Evolutionary conservation across 768 basidiomycete species (phyloP).

Genomic region (Suillus brevipes): DNA sequence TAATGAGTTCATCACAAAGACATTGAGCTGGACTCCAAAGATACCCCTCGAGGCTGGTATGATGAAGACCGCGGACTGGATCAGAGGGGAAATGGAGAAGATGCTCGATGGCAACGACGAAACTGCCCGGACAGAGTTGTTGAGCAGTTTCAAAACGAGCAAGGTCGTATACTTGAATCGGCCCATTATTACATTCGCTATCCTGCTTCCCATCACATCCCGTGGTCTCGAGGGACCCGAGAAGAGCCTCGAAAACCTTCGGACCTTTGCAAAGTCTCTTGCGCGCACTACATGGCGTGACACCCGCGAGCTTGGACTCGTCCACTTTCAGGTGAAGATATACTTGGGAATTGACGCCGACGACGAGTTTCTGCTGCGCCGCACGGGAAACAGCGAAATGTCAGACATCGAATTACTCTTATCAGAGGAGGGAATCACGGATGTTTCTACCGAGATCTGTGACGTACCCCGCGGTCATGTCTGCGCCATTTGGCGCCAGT

Average conservation of each 20-base stretch:
- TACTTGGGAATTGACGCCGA: slow-evolving; percentile 57
- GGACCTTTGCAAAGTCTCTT: slow-evolving; percentile 44
- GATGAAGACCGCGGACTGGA: slow-evolving; percentile 48
- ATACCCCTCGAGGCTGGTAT: slow-evolving; percentile 48
- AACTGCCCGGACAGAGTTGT: slow-evolving; percentile 12
- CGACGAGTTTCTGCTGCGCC: slow-evolving; percentile 40
- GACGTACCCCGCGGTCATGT: slow-evolving; percentile 46
- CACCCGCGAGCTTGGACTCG: slow-evolving; percentile 30
- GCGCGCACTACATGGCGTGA: slow-evolving; percentile 48
- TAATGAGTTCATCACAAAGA: slow-evolving; percentile 36
- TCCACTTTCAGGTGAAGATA: slow-evolving; percentile 38
- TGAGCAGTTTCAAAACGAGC: slow-evolving; percentile 35
- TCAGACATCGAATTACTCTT: slow-evolving; percentile 38
- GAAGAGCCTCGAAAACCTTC: slow-evolving; percentile 44
- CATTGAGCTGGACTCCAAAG: slow-evolving; percentile 45
- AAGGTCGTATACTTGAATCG: slow-evolving; percentile 38
- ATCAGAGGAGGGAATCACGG: slow-evolving; percentile 34
- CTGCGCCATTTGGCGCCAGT: slow-evolving; percentile 54
- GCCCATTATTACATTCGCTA: slow-evolving; percentile 43
- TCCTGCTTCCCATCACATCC: slow-evolving; percentile 61
- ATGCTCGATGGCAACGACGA: slow-evolving; percentile 12
- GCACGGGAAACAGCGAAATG: slow-evolving; percentile 10
- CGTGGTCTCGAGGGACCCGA: slow-evolving; percentile 36
- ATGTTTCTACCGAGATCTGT: slow-evolving; percentile 39
- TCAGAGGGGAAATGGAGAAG: slow-evolving; percentile 38